Evolutionary conservation across 1,284 basidiomycete genomes (phyloP).

Genomic region (Trichosporon asahii): DNA sequence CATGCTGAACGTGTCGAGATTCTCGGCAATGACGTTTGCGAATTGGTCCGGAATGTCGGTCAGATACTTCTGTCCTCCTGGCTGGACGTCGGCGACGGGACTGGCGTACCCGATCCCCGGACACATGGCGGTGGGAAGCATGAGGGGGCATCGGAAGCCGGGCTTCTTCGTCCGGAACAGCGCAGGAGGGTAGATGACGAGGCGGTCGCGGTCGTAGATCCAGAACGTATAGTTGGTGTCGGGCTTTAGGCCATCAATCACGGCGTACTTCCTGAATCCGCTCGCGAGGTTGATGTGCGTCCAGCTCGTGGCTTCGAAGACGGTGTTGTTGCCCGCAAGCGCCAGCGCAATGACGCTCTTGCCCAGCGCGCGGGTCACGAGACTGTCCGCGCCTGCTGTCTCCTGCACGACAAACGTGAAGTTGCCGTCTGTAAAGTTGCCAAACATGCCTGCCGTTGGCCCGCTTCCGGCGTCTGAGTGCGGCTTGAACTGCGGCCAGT

Average conservation of each 20-base stretch:
- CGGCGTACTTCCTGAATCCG: constrained; percentile 40
- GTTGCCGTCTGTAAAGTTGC: constrained; percentile 46
- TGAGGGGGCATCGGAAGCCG: constrained; percentile 67
- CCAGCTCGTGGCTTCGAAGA: constrained; percentile 33
- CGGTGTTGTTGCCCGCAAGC: constrained; percentile 4
- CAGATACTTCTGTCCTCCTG: constrained; percentile 20
- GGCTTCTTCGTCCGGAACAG: constrained; percentile 48
- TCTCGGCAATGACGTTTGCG: constrained; percentile 57
- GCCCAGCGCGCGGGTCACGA: background rate
- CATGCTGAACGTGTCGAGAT: constrained; percentile 69
- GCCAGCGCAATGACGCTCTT: background rate
- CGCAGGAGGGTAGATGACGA: constrained; percentile 38
- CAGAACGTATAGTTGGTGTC: constrained; percentile 49
- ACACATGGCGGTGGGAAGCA: constrained; percentile 68
- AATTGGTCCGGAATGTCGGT: constrained; percentile 58
- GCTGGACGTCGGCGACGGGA: constrained; percentile 54
- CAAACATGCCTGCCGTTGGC: background rate
- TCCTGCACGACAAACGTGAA: constrained; percentile 53
- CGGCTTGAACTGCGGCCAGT: constrained; percentile 48
- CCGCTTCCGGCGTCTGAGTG: background rate
- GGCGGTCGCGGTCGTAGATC: constrained; percentile 24
- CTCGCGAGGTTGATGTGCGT: constrained; percentile 29
- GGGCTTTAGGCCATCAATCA: constrained; percentile 31
- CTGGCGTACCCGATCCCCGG: constrained; percentile 68
- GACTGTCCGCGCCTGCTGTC: background rate